Percentiles rank a stretch among this genome's conserved stretches.
These are phyloP conservation scores for Metschnikowia hibisci DNA, from an alignment of 805 yeast genomes.

Conservation along the genomic window DNA sequence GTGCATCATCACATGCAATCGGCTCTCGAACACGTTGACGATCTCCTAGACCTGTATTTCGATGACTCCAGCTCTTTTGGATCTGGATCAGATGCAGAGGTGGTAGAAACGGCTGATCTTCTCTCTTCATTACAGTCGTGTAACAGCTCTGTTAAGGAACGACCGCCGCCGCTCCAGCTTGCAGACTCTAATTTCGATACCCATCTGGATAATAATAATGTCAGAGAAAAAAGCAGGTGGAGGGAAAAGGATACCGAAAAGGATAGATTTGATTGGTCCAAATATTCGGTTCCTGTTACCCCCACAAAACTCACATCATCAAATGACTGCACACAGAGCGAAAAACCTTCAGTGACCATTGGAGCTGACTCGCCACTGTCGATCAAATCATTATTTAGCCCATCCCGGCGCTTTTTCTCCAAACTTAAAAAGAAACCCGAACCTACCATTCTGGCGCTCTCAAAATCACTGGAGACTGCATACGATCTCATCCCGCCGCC, in stretches of 20 bases:
- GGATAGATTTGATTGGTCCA: neutral
- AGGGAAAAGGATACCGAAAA: too few relatives aligned
- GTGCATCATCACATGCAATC: neutral
- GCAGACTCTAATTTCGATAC: slow-evolving; percentile 11
- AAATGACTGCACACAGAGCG: neutral
- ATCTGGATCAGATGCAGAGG: slow-evolving; percentile 22
- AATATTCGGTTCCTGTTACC: slow-evolving; percentile 1
- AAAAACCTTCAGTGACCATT: slow-evolving; percentile 24
- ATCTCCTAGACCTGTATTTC: slow-evolving; percentile 39
- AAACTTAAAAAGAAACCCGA: slow-evolving; percentile 22
- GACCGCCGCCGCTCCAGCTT: slow-evolving; percentile 16
- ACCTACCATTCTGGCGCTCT: slow-evolving; percentile 31
- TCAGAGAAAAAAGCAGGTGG: too few relatives aligned
- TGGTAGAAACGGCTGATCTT: slow-evolving; percentile 7
- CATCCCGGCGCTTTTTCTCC: slow-evolving; percentile 34
- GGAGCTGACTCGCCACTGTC: slow-evolving; percentile 39
- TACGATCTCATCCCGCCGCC: slow-evolving; percentile 38
- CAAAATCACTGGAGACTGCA: slow-evolving; percentile 19
- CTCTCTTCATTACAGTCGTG: slow-evolving; percentile 4
- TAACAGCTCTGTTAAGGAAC: slow-evolving; percentile 1
- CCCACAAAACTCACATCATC: neutral
- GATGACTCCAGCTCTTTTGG: slow-evolving; percentile 32
- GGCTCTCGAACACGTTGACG: slow-evolving; percentile 38
- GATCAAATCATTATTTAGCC: slow-evolving; percentile 33
- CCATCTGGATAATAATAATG: neutral